Base-by-base conservation (phyloP, 176 grass and related monocot species). In the Carex scoparia region DNA sequence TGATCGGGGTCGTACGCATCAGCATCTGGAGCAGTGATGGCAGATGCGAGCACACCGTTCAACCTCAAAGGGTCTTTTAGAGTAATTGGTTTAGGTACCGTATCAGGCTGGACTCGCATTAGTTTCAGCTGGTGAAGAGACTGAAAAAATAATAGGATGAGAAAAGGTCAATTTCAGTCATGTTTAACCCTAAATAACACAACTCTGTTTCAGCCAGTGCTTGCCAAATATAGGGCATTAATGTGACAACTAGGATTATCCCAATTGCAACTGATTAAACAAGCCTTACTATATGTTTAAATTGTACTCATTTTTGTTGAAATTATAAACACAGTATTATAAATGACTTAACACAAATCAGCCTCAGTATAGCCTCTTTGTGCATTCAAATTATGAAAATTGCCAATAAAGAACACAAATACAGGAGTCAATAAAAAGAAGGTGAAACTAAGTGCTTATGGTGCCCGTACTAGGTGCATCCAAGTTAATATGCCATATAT, bases 51-150 rank as follows among this genome's bases (percentile, higher is more conserved):
- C 75, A 83, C 82, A 81, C 90, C 96, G 81, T 90, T 94, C 63
- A 56, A 54, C 75, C 88, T 99, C 54, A 86, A 84, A 58, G 88
- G 40, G 73, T 99, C 93, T 84, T 85, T 89, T 82, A 89, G 56
- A 79, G 84, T 66, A 65, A 83, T 46, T 76, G 85, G 76, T 86
- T 92, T 93, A 57, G 57, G 76, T 85, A 92, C 88, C 65, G 87
- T 48, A 85, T 84, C 94, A 85, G 88, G 86, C 86, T 85, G 86
- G 44, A 91, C 84, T 30, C 90, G 90, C 10, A 90, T 88, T 84
- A 99, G 91, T 90, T 95, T 99, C 79, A 95, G 90, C 81, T 95
- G 93, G 31, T 88, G 92, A 19, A 99, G 86, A 99, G 86, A 75
- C 86, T 89, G 90, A 69, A 94, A 94, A 92, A 95, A 71, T 58